Evolutionary conservation across 2,329 filamentous ascomycete genomes (phyloP).

Genomic region (Thermothelomyces thermophilus): DNA sequence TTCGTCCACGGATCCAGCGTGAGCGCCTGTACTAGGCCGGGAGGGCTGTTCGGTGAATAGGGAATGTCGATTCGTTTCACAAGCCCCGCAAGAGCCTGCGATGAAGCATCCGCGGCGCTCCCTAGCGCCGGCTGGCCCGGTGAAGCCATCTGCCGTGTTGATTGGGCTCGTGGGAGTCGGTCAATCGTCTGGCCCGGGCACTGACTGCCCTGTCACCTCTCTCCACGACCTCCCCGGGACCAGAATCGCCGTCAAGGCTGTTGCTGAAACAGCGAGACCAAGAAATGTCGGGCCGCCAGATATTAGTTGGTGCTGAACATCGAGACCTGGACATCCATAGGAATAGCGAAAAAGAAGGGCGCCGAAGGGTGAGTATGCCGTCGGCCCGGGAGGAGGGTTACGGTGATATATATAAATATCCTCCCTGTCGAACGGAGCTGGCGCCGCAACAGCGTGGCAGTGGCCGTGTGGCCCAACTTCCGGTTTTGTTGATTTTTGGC

Average conservation of each 20-base stretch:
- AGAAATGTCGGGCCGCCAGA: constrained; percentile 35
- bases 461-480: too few species aligned
- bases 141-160: constrained; percentile 34
- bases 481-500: too few species aligned
- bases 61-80: constrained; percentile 55
- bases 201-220: constrained; percentile 9
- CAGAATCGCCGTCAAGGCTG: constrained; percentile 12
- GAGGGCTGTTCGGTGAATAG: constrained; percentile 51
- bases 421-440: not conserved
- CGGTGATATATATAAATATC: constrained; percentile 12
- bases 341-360: constrained; percentile 9
- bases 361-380: constrained; percentile 6
- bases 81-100: constrained; percentile 34
- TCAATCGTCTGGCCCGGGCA: not conserved
- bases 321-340: constrained; percentile 23
- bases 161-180: constrained; percentile 4
- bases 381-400: constrained; percentile 12
- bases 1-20: constrained; percentile 71
- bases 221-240: constrained; percentile 6
- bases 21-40: constrained; percentile 55
- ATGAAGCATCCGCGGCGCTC: constrained; percentile 30
- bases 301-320: constrained; percentile 24
- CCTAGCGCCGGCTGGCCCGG: constrained; percentile 29
- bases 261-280: constrained; percentile 9
- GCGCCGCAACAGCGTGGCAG: not conserved